A percentile compares a stretch with the other conserved stretches of the same genome.
Conservation (phyloP, 306 rosid species). For the Carpinus viminea region DNA sequence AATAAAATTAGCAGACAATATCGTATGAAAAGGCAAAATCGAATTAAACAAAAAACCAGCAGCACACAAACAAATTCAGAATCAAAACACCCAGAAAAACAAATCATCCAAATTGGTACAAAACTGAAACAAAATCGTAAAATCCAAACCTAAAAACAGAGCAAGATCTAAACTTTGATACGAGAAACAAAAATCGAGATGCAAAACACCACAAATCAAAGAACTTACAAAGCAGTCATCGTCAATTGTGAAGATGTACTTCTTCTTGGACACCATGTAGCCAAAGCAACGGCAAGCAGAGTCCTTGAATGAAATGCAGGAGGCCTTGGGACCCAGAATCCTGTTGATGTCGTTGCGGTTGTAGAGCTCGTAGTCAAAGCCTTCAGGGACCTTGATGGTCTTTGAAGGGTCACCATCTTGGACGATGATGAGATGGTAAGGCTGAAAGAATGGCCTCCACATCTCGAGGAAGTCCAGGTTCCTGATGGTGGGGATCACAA, state of each 20-base stretch:
- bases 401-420: slow-evolving; percentile 91
- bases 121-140: not conserved
- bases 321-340: slow-evolving; percentile 71
- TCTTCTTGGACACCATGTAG: slow-evolving; percentile 93
- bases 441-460: slow-evolving; percentile 85
- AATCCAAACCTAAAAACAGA: not conserved
- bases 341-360: slow-evolving; percentile 81
- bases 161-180: not conserved
- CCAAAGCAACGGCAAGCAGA: slow-evolving; percentile 97
- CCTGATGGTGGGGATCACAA: slow-evolving; percentile 85
- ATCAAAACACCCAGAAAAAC: not conserved
- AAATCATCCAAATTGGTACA: not conserved
- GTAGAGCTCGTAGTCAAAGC: slow-evolving; percentile 83
- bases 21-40: not conserved
- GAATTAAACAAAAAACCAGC: not conserved
- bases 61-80: not conserved
- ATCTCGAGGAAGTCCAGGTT: slow-evolving; percentile 87
- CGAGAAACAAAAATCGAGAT: not conserved
- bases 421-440: slow-evolving; percentile 81
- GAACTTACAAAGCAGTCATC: slow-evolving; percentile 85
- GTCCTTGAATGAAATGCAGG: slow-evolving; percentile 89
- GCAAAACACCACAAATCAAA: not conserved
- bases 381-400: slow-evolving; percentile 72
- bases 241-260: slow-evolving; percentile 86
- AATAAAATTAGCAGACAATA: not conserved